Evolutionary conservation across 768 basidiomycete genomes (phyloP).

Genomic region (Sarcodon aspratus): DNA sequence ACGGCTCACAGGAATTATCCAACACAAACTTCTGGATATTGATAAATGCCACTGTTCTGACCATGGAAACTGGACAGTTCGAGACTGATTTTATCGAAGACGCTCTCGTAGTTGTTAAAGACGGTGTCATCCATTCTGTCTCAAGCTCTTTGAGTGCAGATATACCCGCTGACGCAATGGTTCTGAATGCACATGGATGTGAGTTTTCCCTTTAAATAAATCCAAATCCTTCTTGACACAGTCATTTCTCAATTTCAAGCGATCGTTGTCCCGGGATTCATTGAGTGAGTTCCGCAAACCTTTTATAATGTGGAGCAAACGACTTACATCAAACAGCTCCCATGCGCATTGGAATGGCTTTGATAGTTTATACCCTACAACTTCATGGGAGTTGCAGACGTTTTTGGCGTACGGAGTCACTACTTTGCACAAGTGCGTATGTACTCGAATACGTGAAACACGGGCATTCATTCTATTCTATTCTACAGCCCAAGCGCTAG

Average conservation of each 20-base stretch:
- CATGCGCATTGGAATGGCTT: constrained; percentile 68
- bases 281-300: constrained; percentile 25
- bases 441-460: neutral
- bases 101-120: constrained; percentile 41
- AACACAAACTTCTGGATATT: constrained; percentile 43
- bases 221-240: neutral
- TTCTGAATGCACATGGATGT: constrained; percentile 57
- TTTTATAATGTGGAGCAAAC: too few relatives aligned
- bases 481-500: constrained; percentile 46
- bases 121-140: constrained; percentile 38
- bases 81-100: constrained; percentile 37
- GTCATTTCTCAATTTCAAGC: constrained; percentile 22
- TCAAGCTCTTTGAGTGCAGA: constrained; percentile 25
- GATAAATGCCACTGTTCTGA: constrained; percentile 57
- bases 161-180: constrained; percentile 15
- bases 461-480: neutral
- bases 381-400: constrained; percentile 65
- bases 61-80: constrained; percentile 47
- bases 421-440: constrained; percentile 59
- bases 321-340: constrained; percentile 15
- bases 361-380: constrained; percentile 38
- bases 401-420: constrained; percentile 73
- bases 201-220: constrained; percentile 5
- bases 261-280: constrained; percentile 58
- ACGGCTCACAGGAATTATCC: constrained; percentile 6